phyloP scores from a whole-genome alignment of 805 yeast species.

The Candida quercuum region DNA sequence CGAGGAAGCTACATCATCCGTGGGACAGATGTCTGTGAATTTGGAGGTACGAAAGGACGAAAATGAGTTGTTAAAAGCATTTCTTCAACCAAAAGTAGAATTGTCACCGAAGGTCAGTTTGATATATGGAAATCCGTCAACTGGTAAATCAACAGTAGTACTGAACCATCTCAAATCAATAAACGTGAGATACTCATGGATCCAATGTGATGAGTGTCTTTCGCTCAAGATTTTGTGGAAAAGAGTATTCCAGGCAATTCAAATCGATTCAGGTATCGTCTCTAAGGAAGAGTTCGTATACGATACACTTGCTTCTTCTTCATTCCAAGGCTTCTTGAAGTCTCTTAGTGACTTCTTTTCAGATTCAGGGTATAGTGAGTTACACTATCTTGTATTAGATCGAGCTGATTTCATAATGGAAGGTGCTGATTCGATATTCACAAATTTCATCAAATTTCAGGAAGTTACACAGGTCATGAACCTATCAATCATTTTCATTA shows the following conservation, averaged over 20 bases:
- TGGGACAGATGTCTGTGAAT: not conserved
- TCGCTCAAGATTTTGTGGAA: constrained; percentile 20
- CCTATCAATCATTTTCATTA: constrained; percentile 17
- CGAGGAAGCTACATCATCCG: too few relatives aligned
- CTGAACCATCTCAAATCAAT: constrained; percentile 6
- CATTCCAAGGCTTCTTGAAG: constrained; percentile 19
- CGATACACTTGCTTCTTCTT: constrained; percentile 10
- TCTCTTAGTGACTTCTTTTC: constrained; percentile 11
- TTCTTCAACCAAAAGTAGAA: constrained; percentile 6
- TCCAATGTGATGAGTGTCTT: constrained; percentile 23
- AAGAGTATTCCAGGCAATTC: constrained; percentile 9
- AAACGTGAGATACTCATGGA: constrained; percentile 11
- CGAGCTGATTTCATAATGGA: constrained; percentile 22
- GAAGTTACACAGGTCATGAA: constrained; percentile 14
- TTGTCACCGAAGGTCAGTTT: constrained; percentile 8
- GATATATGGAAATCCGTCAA: constrained; percentile 17
- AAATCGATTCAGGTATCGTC: constrained; percentile 10
- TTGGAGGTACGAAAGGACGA: constrained; percentile 14
- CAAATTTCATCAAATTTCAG: constrained; percentile 15
- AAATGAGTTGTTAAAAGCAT: constrained; percentile 10
- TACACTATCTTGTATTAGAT: constrained; percentile 22
- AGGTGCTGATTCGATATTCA: constrained; percentile 12
- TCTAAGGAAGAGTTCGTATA: constrained; percentile 2
- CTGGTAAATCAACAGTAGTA: constrained; percentile 20
- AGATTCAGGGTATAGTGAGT: constrained; percentile 3